A percentile compares a stretch with the other conserved stretches of the same genome.
Evolutionary conservation across 495 filamentous ascomycete genomes (phyloP).

Genomic region (Penicillium odoratum): DNA sequence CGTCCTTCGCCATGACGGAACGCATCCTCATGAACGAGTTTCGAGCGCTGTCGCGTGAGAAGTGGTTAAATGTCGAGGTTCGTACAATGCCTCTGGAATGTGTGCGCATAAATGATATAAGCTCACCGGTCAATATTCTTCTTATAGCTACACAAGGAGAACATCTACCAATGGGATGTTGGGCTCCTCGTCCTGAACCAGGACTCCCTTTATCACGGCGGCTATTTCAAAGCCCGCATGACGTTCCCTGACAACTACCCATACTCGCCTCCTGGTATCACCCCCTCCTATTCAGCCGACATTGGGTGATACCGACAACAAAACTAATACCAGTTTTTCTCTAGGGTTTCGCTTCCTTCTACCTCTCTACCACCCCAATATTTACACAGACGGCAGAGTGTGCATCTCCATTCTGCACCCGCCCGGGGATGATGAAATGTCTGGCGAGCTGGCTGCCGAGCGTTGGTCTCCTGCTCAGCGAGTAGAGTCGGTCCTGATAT

Average conservation of each 20-base stretch:
- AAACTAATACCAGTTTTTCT: background rate
- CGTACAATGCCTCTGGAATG: constrained; percentile 17
- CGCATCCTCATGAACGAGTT: constrained; percentile 88
- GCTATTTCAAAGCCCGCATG: constrained; percentile 89
- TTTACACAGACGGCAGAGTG: constrained; percentile 84
- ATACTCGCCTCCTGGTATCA: constrained; percentile 72
- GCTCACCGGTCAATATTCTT: background rate
- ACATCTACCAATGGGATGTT: constrained; percentile 83
- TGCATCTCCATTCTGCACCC: constrained; percentile 96
- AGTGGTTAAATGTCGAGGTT: constrained; percentile 90
- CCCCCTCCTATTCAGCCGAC: background rate
- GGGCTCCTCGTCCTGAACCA: constrained; percentile 90
- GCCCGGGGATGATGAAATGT: constrained; percentile 89
- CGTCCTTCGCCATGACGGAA: constrained; percentile 56
- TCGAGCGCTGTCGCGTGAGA: constrained; percentile 78
- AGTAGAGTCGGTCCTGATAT: constrained; percentile 95
- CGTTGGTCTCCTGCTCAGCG: constrained; percentile 92
- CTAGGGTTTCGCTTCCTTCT: constrained; percentile 78
- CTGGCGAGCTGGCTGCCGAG: constrained; percentile 82
- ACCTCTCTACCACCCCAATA: constrained; percentile 88
- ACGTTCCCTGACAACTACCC: constrained; percentile 88
- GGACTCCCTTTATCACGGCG: constrained; percentile 87
- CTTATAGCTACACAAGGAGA: constrained; percentile 63
- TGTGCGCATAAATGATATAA: background rate
- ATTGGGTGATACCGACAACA: constrained; percentile 7